Conservation (phyloP, 2,329 filamentous ascomycete species). For the Fusarium piperis region DNA sequence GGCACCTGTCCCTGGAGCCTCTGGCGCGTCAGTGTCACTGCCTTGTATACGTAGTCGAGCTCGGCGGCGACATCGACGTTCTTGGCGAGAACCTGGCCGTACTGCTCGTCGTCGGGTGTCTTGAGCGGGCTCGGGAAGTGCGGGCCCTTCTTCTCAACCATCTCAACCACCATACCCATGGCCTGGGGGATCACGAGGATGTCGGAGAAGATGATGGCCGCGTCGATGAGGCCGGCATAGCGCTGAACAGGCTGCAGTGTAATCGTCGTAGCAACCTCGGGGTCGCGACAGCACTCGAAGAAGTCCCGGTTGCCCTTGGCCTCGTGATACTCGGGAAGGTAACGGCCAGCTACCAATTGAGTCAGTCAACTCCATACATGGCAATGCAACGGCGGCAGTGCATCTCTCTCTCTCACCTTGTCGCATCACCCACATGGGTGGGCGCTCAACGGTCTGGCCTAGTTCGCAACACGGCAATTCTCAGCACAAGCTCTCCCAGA, state of each 20-base stretch:
- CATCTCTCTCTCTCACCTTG: conserved; percentile 73
- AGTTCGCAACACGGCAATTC: conserved; percentile 27
- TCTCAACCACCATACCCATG: conserved; percentile 98
- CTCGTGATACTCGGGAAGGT: conserved; percentile 97
- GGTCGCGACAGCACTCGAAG: conserved; percentile 95
- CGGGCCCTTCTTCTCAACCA: conserved; percentile 97
- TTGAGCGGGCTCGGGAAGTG: conserved; percentile 89
- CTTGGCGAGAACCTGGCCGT: conserved; percentile 77
- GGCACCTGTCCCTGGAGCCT: conserved; percentile 91
- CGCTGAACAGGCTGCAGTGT: conserved; percentile 96
- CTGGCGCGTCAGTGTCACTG: conserved; percentile 88
- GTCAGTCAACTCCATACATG: conserved; percentile 1
- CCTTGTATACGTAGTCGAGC: conserved; percentile 94
- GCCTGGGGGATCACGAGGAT: conserved; percentile 98
- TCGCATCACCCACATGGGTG: conserved; percentile 99
- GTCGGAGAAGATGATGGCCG: conserved; percentile 98
- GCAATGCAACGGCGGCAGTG: conserved; percentile 6
- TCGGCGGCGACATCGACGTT: conserved; percentile 86
- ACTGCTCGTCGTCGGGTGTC: conserved; percentile 84
- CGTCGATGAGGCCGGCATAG: conserved; percentile 89
- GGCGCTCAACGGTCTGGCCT: conserved; percentile 91
- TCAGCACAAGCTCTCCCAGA: conserved; percentile 34
- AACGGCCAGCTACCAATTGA: conserved; percentile 78
- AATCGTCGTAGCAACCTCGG: conserved; percentile 91
- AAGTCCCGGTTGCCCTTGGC: conserved; percentile 92